A percentile compares a stretch with the other conserved stretches of the same genome.
These are phyloP conservation scores for Sporothrix luriei DNA, from an alignment of 2,329 filamentous ascomycete genomes.

Conservation along the genomic window DNA sequence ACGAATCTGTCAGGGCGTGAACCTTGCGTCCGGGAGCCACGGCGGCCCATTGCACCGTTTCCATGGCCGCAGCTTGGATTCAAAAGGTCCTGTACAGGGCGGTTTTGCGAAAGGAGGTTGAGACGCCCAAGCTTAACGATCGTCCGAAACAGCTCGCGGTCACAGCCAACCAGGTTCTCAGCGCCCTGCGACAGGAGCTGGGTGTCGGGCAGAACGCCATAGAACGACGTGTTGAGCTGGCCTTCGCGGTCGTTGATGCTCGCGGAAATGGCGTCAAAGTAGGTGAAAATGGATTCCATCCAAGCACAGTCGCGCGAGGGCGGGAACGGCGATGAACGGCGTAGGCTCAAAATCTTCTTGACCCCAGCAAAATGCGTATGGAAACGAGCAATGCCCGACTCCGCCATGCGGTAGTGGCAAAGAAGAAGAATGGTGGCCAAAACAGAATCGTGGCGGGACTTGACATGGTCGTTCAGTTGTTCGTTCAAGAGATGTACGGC, in stretches of 20 bases:
- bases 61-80: constrained; percentile 32
- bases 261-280: constrained; percentile 90
- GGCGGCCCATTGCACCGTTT: constrained; percentile 37
- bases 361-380: constrained; percentile 92
- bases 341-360: constrained; percentile 81
- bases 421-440: constrained; percentile 84
- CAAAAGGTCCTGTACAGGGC: constrained; percentile 52
- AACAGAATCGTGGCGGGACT: constrained; percentile 81
- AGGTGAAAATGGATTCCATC: constrained; percentile 92
- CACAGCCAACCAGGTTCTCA: constrained; percentile 86
- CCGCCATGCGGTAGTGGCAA: constrained; percentile 90
- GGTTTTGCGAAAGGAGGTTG: constrained; percentile 77
- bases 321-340: constrained; percentile 58
- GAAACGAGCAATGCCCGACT: constrained; percentile 90
- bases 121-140: constrained; percentile 81
- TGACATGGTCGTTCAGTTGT: constrained; percentile 74
- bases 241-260: constrained; percentile 90
- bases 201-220: constrained; percentile 55
- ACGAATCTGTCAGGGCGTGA: constrained; percentile 51
- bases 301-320: constrained; percentile 72
- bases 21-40: constrained; percentile 38
- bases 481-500: constrained; percentile 82
- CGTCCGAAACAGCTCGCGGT: constrained; percentile 81
- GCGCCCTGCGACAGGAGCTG: constrained; percentile 61
- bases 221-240: constrained; percentile 70